Base-by-base conservation (phyloP, 2,329 filamentous ascomycete species). In the Monilinia fructicola region DNA sequence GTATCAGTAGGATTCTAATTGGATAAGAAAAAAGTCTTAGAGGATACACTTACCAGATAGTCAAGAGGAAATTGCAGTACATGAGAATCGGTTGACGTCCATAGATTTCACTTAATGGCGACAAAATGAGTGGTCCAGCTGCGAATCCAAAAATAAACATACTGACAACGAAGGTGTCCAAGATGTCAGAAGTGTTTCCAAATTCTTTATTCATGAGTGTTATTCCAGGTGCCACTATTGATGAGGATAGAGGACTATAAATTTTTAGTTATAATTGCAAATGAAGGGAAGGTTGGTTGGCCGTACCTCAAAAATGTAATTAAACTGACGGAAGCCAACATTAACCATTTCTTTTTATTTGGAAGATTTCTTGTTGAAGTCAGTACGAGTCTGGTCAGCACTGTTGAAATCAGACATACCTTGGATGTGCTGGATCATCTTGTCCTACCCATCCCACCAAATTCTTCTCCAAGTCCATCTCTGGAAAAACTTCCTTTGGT, bases 91-190 rank as follows among this genome's bases (percentile, higher is more conserved):
- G 76, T 6, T 84, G 77, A 4, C 88, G 82, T 1, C 88, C 88
- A 72, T 88, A 90, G 65, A 90, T 83, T 74, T 91, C 88, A 1
- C 82, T 84, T 58, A 87, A 71, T 0, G 85, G 85, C 1, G 84
- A 83, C 4, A 88, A 75, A 61, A 87, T 77, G 5, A 88, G 75
- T 1, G 86, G 86, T 0, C 86, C 85, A 16, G 87, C 31, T 28
- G 81, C 81, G 69, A 86, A 87, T 3, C 85, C 85, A 0, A 88
- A 76, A 4, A 88, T 75, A 72, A 87, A 89, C 67, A 89, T 86
- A 26, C 64, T 69, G n/a, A 74, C 67, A 28, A 64, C 59, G 46
- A 74, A 70, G 12, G 70, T 54, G 46, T 58, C 54, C n/a, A 72
- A 52, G 14, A 69, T 59, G 0, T 48, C 46, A 38, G 62, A 66